Conservation (phyloP, 1,284 basidiomycete species). For the Anthracocystis panici-leucophaei region DNA sequence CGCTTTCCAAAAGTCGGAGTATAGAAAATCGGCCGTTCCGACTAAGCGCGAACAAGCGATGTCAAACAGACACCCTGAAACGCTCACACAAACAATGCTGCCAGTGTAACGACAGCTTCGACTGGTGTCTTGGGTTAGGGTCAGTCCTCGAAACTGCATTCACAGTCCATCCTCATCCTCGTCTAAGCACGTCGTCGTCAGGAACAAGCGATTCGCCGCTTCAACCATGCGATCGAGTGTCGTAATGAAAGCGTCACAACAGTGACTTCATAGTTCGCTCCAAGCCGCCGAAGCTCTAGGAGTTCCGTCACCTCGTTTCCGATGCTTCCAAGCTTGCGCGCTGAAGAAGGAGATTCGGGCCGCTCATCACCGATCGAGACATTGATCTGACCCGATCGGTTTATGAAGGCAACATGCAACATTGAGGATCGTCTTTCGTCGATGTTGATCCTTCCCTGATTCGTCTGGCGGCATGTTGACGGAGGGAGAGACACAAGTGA, state of each 20-base stretch:
- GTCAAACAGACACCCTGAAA: slow-evolving; percentile 2
- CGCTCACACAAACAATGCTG: background rate
- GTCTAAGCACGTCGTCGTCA: background rate
- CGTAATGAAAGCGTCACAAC: no score
- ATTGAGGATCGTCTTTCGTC: no score
- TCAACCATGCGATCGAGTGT: background rate
- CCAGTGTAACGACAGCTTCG: no score
- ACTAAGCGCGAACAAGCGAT: background rate
- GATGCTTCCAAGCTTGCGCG: background rate
- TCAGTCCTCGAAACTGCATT: no score
- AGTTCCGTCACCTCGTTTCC: slow-evolving; percentile 3
- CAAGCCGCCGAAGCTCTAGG: slow-evolving; percentile 3
- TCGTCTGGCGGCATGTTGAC: no score
- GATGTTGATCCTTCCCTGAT: no score
- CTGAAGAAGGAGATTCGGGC: background rate
- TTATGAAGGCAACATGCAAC: no score
- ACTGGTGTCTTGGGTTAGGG: no score
- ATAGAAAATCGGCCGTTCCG: background rate
- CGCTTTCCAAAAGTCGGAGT: slow-evolving; percentile 2
- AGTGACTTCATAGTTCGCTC: background rate
- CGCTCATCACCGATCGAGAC: no score
- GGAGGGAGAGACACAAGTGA: no score
- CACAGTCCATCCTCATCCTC: no score
- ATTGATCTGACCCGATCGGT: no score
- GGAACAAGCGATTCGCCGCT: background rate